Evolutionary conservation across 2,329 filamentous ascomycete species (phyloP).

Genomic region (Stagonosporopsis vannaccii): DNA sequence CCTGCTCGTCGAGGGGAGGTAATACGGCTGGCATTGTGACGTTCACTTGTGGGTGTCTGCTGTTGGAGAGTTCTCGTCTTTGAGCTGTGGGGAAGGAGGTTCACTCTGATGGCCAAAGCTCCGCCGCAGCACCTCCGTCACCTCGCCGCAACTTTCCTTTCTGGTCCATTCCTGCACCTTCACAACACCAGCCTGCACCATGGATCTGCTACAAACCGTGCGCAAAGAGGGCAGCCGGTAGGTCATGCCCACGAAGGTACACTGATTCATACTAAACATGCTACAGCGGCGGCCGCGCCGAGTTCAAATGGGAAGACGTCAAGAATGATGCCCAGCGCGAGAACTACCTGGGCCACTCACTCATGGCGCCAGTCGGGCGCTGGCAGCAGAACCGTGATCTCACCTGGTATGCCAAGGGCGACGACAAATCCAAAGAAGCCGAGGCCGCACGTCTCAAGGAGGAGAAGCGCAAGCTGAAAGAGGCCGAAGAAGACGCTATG

Average conservation of each 20-base stretch:
- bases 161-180: constrained; percentile 6
- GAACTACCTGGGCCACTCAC: constrained; percentile 86
- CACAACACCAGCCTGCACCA: constrained; percentile 51
- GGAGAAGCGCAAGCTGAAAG: constrained; percentile 83
- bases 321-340: constrained; percentile 86
- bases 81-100: constrained; percentile 9
- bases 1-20: constrained; percentile 44
- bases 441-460: constrained; percentile 65
- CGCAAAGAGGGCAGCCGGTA: constrained; percentile 85
- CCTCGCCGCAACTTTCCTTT: constrained; percentile 32
- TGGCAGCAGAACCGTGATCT: constrained; percentile 84
- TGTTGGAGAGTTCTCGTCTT: constrained; percentile 7
- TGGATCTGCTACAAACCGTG: constrained; percentile 94
- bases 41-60: background rate
- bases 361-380: constrained; percentile 90
- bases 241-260: constrained; percentile 7
- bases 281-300: constrained; percentile 77
- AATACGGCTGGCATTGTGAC: constrained; percentile 37
- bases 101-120: constrained; percentile 14
- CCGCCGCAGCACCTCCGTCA: constrained; percentile 29
- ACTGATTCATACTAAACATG: background rate
- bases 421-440: constrained; percentile 64
- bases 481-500: constrained; percentile 92
- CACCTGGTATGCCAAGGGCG: constrained; percentile 68
- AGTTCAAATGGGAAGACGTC: constrained; percentile 98